phyloP scores from a whole-genome alignment of 768 basidiomycete species.

The Butyriboletus loyo region DNA sequence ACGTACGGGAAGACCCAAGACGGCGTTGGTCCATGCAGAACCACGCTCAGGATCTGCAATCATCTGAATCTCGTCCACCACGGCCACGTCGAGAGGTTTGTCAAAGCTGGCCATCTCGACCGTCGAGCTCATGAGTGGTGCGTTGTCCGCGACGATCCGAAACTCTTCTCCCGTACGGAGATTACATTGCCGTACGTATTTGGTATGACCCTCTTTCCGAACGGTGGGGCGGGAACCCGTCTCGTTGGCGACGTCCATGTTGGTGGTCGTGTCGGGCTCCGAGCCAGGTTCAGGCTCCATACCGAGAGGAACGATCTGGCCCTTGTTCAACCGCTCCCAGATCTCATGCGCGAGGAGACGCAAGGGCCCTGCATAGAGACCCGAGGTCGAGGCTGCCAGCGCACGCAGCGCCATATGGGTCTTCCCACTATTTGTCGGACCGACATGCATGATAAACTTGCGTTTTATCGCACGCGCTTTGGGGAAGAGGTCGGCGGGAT shows the following conservation, averaged over 20 bases:
- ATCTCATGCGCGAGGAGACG: conserved; percentile 94
- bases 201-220: conserved; percentile 39
- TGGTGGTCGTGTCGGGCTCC: conserved; percentile 36
- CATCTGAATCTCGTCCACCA: conserved; percentile 98
- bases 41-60: conserved; percentile 79
- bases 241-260: conserved; percentile 28
- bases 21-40: conserved; percentile 75
- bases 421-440: conserved; percentile 97
- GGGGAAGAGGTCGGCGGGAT: conserved; percentile 47
- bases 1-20: conserved; percentile 69
- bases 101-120: conserved; percentile 80
- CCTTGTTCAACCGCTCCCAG: conserved; percentile 85
- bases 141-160: conserved; percentile 57
- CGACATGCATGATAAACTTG: conserved; percentile 91
- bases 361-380: conserved; percentile 89
- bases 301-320: conserved; percentile 79
- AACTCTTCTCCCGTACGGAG: conserved; percentile 91
- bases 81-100: conserved; percentile 66
- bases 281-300: conserved; percentile 41
- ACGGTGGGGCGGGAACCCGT: conserved; percentile 23
- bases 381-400: conserved; percentile 67
- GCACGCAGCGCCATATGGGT: conserved; percentile 91
- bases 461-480: conserved; percentile 60
- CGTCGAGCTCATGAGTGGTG: conserved; percentile 73
- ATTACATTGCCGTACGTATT: conserved; percentile 69